Base-by-base conservation (phyloP, 805 yeast species). In the Jamesozyma gamospora region DNA sequence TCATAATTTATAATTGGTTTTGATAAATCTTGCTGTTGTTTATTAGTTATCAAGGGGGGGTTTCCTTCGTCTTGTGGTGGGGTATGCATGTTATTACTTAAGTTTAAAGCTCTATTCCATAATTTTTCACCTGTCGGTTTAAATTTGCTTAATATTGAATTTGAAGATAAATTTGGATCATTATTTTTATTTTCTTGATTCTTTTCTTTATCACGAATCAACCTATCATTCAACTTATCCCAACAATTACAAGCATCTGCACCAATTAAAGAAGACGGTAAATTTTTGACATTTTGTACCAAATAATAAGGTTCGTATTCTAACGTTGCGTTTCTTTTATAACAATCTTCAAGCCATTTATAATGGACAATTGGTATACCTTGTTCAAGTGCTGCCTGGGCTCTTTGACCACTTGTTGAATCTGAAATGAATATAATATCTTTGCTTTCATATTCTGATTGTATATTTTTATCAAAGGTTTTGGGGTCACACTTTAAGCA, bases 301-400 rank as follows among this genome's bases (percentile, higher is more conserved):
- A 57, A 44, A 35, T 56, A 51, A 47, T 56, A 66, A n/a, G 61
- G 57, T n/a, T 51, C 50, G 25, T 57, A 67, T 14, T 59, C 58
- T 31, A 71, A 44, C 13, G 64, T 62, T 1, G 68, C 70, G n/a
- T 63, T 60, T 41, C 72, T 52, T 35, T 51, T 55, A 3, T 62
- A 42, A 36, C 72, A 65, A 41, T 69, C 67, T 4, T 51, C 27
- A 12, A 72, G 37, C 77, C 77, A 73, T 36, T 60, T 54, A 8
- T 67, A 65, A 41, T 63, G 63, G 3, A 70, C 69, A 2, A 69
- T 53, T 2, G 67, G 64, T 13, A 70, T 59, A 14, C 54, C 52
- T 59, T 67, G 63, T 25, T 52, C 54, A 17, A 51, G 42, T 2
- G 77, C 76, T 28, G 59, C 63, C n/a, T 49, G 47, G 2, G 51